Percentiles rank a stretch among this genome's conserved stretches.
phyloP scores from a whole-genome alignment of 2,329 filamentous ascomycete genomes.

The Penicillium sp. region DNA sequence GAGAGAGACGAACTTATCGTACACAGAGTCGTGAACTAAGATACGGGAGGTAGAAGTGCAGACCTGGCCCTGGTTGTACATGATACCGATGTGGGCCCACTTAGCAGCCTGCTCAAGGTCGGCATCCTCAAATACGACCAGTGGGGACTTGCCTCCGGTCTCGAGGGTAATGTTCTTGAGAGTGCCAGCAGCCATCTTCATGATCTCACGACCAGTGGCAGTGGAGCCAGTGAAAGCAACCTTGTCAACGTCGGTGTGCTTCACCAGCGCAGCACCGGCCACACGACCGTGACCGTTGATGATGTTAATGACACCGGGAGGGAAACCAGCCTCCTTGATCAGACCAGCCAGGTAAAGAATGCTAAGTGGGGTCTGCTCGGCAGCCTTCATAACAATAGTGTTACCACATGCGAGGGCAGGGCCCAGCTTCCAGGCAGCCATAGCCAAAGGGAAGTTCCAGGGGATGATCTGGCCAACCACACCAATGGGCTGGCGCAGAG shows the following conservation, averaged over 20 bases:
- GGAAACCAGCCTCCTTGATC: constrained; percentile 27
- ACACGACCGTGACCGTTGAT: constrained; percentile 25
- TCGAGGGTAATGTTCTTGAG: constrained; percentile 52
- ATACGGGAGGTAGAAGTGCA: constrained; percentile 67
- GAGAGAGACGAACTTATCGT: constrained; percentile 33
- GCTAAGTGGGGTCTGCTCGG: constrained; percentile 27
- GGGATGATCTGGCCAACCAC: constrained; percentile 87
- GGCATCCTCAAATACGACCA: constrained; percentile 48
- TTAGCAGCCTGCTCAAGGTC: constrained; percentile 46
- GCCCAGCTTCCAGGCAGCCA: constrained; percentile 28
- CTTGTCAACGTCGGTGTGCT: constrained; percentile 22
- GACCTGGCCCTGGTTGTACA: constrained; percentile 64
- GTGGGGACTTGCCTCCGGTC: constrained; percentile 50
- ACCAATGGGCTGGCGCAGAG: constrained; percentile 73
- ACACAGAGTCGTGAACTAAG: constrained; percentile 57
- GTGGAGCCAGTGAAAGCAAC: constrained; percentile 27
- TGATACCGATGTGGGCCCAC: constrained; percentile 49
- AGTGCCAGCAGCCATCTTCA: constrained; percentile 28
- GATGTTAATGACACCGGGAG: constrained; percentile 26
- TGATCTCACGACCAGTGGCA: constrained; percentile 25
- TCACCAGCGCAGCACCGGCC: constrained; percentile 24
- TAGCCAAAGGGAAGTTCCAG: constrained; percentile 69
- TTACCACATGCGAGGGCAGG: constrained; percentile 26
- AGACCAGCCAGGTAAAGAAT: constrained; percentile 23
- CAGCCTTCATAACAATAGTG: constrained; percentile 26